Evolutionary conservation across 176 grass and related monocot species (phyloP).

Genomic region (Dendrocalamus sinicus): DNA sequence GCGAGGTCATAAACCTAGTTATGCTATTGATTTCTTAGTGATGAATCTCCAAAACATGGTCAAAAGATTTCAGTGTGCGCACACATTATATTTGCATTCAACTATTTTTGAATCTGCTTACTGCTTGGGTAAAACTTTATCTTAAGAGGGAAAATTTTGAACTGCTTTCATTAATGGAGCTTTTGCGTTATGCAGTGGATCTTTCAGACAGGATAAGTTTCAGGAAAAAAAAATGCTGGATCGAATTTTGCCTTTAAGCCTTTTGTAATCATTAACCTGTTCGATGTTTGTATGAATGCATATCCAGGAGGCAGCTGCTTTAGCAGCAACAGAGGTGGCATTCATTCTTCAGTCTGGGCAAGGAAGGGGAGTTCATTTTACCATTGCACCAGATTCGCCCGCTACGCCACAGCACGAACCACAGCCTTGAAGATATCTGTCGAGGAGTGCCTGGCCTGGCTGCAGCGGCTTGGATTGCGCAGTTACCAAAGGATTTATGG

Average conservation of each 20-base stretch:
- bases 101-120: not conserved
- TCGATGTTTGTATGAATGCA: not conserved
- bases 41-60: constrained; percentile 6
- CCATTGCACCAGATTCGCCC: constrained; percentile 84
- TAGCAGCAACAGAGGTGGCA: constrained; percentile 87
- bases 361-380: constrained; percentile 80
- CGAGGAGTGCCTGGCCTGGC: not conserved
- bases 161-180: not conserved
- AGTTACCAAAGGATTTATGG: constrained; percentile 33
- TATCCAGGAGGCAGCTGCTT: constrained; percentile 67
- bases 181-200: not conserved
- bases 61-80: not conserved
- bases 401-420: constrained; percentile 85
- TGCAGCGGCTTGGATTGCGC: not conserved
- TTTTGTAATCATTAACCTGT: constrained; percentile 24
- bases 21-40: not conserved
- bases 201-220: not conserved
- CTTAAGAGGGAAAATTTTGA: not conserved
- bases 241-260: not conserved
- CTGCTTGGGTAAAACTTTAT: not conserved
- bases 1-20: constrained; percentile 12
- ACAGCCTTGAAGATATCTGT: constrained; percentile 39
- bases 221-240: not conserved
- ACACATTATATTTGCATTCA: not conserved
- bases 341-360: constrained; percentile 92